A percentile compares a stretch with the other conserved stretches of the same genome.
These are phyloP conservation scores for Russula compacta DNA, from an alignment of 768 basidiomycete species.

Conservation along the genomic window DNA sequence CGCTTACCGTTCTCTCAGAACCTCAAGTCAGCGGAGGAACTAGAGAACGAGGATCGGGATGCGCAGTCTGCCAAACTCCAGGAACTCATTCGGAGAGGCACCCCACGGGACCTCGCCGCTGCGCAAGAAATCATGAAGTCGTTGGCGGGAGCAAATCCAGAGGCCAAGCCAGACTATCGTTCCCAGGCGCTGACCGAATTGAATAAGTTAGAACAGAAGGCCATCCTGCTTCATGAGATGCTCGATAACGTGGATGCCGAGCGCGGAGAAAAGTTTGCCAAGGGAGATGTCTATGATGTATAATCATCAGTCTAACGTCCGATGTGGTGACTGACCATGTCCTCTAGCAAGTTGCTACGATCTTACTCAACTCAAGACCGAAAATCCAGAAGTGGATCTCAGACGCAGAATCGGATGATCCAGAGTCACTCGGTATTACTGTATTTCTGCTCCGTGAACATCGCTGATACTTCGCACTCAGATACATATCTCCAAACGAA, in stretches of 20 bases:
- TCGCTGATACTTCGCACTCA: conserved; percentile 25
- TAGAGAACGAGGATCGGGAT: conserved; percentile 90
- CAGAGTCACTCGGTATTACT: conserved; percentile 71
- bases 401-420: conserved; percentile 82
- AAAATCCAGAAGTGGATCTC: conserved; percentile 98
- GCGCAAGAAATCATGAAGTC: conserved; percentile 98
- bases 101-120: conserved; percentile 87
- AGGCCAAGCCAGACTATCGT: conserved; percentile 89
- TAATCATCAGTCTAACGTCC: conserved; percentile 23
- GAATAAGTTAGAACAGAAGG: conserved; percentile 90
- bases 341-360: conserved; percentile 76
- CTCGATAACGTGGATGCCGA: conserved; percentile 77
- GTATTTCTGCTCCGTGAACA: background rate
- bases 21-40: conserved; percentile 90
- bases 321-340: conserved; percentile 1
- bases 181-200: conserved; percentile 83
- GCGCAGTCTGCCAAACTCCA: conserved; percentile 98
- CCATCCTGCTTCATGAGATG: conserved; percentile 94
- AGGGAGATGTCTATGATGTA: conserved; percentile 91
- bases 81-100: conserved; percentile 92
- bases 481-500: conserved; percentile 94
- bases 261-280: conserved; percentile 68
- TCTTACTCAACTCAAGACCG: conserved; percentile 75
- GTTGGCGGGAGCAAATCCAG: conserved; percentile 90
- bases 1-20: conserved; percentile 38